Base-by-base conservation (phyloP, 2,329 filamentous ascomycete genomes). In the Neonectria sp. region DNA sequence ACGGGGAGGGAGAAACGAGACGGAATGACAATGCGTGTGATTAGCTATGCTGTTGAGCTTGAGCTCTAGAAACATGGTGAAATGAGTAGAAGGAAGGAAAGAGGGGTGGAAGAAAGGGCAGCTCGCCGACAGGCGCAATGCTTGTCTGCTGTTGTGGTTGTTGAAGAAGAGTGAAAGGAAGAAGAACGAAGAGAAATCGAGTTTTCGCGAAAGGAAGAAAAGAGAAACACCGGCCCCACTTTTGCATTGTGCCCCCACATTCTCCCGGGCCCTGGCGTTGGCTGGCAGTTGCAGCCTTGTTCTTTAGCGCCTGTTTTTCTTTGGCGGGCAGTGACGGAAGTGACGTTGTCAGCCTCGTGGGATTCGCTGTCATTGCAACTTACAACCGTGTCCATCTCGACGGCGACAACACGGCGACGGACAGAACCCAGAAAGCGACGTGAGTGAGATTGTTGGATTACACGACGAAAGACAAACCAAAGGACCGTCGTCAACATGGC, bases 401-500 rank as follows among this genome's bases (percentile, higher is more conserved):
- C 15, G n/a, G 33, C 21, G 25, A 37, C 35, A 53, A 11, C 31
- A 37, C 40, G 29, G 25, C 40, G 29, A 55, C 29, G 35, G 46
- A 24, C 35, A 25, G 17, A 17, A 24, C 12, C 29, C 29, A n/a
- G 25, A 1, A 29, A 37, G 17, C n/a, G 15, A n/a, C 33, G 27
- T 17, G 46, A 29, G 25, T 29, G 52, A 56, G n/a, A 25, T 15
- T 35, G 6, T 3, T 12, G 29, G 27, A 17, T 5, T 37, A 17
- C 37, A 25, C 43, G 13, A 6, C 43, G 4, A 6, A 31, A 43
- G 6, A 56, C n/a, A 13, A 33, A 62, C 13, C 37, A 6, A 17
- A 17, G 9, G 15, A 31, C 3, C 13, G 51, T 33, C 53, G 68
- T 62, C 63, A 73, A 55, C 57, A 77, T 77, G 75, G 75, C 75